Evolutionary conservation across 768 basidiomycete species (phyloP).

Genomic region (Leccinum variicolor): DNA sequence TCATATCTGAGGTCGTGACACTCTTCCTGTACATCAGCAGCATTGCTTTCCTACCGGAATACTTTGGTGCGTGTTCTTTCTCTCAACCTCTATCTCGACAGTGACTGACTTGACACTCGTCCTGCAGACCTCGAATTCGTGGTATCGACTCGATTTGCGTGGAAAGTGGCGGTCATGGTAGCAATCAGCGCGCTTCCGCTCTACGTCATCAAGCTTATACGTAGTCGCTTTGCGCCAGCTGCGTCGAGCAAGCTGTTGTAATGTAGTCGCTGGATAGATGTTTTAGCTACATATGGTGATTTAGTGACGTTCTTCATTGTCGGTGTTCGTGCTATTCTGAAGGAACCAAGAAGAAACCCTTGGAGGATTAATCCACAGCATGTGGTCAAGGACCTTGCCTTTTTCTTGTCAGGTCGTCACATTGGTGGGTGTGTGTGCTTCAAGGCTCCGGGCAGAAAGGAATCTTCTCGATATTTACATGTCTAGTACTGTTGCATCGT

Average conservation of each 20-base stretch:
- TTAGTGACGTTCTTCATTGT: too few relatives aligned
- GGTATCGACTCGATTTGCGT: constrained; percentile 79
- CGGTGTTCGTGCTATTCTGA: background rate
- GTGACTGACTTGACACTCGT: background rate
- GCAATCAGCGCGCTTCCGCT: constrained; percentile 91
- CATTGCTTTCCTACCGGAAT: constrained; percentile 92
- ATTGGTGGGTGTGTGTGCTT: too few relatives aligned
- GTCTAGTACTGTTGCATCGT: too few relatives aligned
- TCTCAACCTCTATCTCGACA: background rate
- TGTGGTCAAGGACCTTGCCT: too few relatives aligned
- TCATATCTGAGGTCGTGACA: constrained; percentile 86
- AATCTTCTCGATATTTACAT: too few relatives aligned
- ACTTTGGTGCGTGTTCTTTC: constrained; percentile 72
- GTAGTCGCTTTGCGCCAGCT: constrained; percentile 84
- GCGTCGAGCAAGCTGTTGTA: constrained; percentile 89
- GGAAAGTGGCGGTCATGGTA: constrained; percentile 95
- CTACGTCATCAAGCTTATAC: constrained; percentile 85
- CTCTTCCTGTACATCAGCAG: constrained; percentile 85
- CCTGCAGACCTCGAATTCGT: constrained; percentile 88
- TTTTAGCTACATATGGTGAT: background rate
- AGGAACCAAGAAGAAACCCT: background rate
- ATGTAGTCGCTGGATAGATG: constrained; percentile 31
- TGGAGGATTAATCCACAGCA: background rate
- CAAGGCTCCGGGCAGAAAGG: too few relatives aligned
- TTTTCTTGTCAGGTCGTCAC: too few relatives aligned